Evolutionary conservation across 306 rosid genomes (phyloP), one percentile per base, ranked within the genome.

Genomic region (Prunus davidiana): DNA sequence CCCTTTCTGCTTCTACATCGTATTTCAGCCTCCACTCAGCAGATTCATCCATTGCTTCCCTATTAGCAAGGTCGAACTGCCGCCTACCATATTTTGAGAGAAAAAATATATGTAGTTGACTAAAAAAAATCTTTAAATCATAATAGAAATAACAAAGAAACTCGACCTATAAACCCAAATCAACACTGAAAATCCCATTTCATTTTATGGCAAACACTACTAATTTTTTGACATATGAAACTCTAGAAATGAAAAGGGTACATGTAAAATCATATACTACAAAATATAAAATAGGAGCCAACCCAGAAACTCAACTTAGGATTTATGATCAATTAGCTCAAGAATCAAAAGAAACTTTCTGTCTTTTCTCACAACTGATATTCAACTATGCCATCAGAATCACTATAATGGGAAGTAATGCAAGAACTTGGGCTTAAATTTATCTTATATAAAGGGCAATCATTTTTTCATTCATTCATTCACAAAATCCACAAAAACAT

Each of bases 1-100:
- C 74, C 84, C 73, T 92, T 28, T 84, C 88, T 28, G 67, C 88
- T 77, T 92, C 90, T 54, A 27, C 64, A 61, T 95, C 99, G 47
- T 86, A 95, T 82, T 78, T 85, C 24, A 85, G 80, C 86, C 98
- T 93, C 97, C 98, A 92, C 78, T 90, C 98, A 11, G 98, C 98
- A 71, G 98, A 92, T 75, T 95, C 96, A 74, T 95, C 97, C 95
- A 90, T 84, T 3, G 97, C 97, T 76, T 91, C 97, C 78, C 86
- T 78, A 65, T 81, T 89, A 30, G 97, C 96, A 69, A 90, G 84
- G 83, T 90, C 94, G 80, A 90, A 93, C 78, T 91, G 92, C 67
- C 81, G 75, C 79, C 98, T 93, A 72, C 82, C 69, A 28, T 32
- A 38, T 65, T 41, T 78, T 12, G 55, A 79, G 49, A 47, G 12